Percentiles rank a stretch among this genome's conserved stretches.
These are phyloP conservation scores for Cerioporus squamosus DNA, from an alignment of 1,284 basidiomycete species.

Conservation along the genomic window DNA sequence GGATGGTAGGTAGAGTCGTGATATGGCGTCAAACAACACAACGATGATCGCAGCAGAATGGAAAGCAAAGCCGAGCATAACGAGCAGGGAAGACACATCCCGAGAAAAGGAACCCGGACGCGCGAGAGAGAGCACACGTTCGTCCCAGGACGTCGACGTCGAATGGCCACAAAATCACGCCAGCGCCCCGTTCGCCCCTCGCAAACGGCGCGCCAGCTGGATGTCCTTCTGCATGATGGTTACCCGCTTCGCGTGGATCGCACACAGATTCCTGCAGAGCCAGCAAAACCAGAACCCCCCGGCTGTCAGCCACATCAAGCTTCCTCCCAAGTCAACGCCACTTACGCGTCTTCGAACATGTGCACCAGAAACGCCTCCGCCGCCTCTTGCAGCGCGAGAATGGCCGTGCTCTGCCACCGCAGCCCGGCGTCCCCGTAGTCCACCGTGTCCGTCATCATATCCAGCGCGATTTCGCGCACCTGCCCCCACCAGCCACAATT, in stretches of 20 bases:
- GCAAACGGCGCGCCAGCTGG: conserved; percentile 92
- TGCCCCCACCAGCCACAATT: conserved; percentile 34
- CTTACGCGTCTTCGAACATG: conserved; percentile 95
- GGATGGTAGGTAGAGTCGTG: not conserved
- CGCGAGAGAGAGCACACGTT: not conserved
- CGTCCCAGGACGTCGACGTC: not conserved
- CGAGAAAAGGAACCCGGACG: not conserved
- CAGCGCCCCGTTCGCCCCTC: conserved; percentile 75
- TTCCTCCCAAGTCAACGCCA: conserved; percentile 4
- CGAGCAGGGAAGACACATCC: conserved; percentile 1
- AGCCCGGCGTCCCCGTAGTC: conserved; percentile 63
- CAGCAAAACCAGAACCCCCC: not conserved
- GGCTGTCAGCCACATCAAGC: not conserved
- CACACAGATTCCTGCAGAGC: conserved; percentile 82
- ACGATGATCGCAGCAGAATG: conserved; percentile 1
- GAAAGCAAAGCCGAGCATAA: not conserved
- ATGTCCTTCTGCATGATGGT: conserved; percentile 99
- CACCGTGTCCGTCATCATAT: conserved; percentile 81
- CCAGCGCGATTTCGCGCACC: conserved; percentile 91
- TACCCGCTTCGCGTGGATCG: conserved; percentile 97
- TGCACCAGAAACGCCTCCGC: conserved; percentile 94
- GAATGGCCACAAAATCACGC: conserved; percentile 19
- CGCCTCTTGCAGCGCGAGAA: conserved; percentile 92
- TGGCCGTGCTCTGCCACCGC: conserved; percentile 91
- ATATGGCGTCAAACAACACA: conserved; percentile 3